These are phyloP conservation scores for Coniochaeta sp. DNA, from an alignment of 2,329 filamentous ascomycete species.

Conservation along the genomic window DNA sequence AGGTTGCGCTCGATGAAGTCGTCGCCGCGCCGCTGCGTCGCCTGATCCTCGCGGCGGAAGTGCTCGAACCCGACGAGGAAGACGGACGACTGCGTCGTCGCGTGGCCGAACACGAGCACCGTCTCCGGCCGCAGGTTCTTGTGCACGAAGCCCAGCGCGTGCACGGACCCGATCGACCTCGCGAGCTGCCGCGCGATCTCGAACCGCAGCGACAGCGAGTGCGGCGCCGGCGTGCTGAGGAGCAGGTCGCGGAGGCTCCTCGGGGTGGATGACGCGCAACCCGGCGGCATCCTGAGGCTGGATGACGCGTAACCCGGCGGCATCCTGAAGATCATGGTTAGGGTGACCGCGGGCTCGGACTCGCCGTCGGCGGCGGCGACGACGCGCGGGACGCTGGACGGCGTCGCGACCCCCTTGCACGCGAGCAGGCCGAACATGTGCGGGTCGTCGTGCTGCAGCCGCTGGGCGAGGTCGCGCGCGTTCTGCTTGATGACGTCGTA, in stretches of 20 bases:
- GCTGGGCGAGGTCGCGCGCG: slow-evolving; percentile 15
- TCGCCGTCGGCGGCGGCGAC: not conserved
- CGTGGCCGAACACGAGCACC: slow-evolving; percentile 4
- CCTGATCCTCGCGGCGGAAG: slow-evolving; percentile 25
- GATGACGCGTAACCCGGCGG: not conserved
- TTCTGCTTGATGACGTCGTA: slow-evolving; percentile 11
- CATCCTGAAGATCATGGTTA: not conserved
- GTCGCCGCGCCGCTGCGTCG: slow-evolving; percentile 27
- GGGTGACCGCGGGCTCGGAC: not conserved
- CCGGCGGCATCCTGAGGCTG: not conserved
- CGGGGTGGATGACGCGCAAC: not conserved
- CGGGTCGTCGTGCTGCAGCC: slow-evolving; percentile 17
- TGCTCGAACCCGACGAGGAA: slow-evolving; percentile 39
- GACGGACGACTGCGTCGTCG: not conserved
- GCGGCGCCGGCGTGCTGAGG: not conserved
- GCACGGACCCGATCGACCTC: slow-evolving; percentile 7
- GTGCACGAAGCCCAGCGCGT: slow-evolving; percentile 11
- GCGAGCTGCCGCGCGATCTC: slow-evolving; percentile 6
- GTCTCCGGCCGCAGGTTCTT: slow-evolving; percentile 13
- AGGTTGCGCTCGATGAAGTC: slow-evolving; percentile 33
- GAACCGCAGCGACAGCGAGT: not conserved
- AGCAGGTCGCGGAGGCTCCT: not conserved
- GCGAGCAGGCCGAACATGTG: slow-evolving; percentile 19
- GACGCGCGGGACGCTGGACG: not conserved
- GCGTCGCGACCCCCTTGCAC: slow-evolving; percentile 18